phyloP scores from a whole-genome alignment of 176 grass and related monocot species.

The Aegilops tauschii region DNA sequence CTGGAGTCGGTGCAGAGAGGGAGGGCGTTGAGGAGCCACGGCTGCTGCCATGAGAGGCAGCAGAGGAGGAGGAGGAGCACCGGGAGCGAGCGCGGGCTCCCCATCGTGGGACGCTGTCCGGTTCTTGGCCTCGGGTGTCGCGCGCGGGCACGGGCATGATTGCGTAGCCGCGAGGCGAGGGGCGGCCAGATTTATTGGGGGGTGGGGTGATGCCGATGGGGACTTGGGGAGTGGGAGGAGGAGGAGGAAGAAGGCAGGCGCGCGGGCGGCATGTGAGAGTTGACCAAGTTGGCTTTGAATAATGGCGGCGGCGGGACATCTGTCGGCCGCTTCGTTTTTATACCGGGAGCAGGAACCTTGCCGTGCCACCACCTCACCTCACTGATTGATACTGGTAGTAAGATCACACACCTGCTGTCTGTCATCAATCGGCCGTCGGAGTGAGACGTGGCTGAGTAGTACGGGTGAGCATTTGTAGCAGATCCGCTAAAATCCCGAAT shows the following conservation, averaged over 20 bases:
- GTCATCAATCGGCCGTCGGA: too few species aligned
- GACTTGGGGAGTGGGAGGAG: not conserved
- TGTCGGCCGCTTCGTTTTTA: not conserved
- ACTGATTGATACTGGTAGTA: not conserved
- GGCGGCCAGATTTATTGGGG: constrained; percentile 22
- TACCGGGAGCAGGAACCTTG: not conserved
- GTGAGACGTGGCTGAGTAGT: too few species aligned
- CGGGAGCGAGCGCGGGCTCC: not conserved
- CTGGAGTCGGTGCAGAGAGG: constrained; percentile 67
- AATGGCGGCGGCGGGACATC: not conserved
- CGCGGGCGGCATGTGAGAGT: constrained; percentile 7
- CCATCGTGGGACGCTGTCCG: not conserved
- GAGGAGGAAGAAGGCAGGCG: not conserved
- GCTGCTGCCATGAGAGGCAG: constrained; percentile 9
- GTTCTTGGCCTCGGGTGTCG: not conserved
- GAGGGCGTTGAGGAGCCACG: constrained; percentile 29
- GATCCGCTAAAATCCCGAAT: too few species aligned
- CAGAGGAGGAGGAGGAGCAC: not conserved
- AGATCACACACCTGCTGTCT: too few species aligned
- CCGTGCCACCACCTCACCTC: not conserved
- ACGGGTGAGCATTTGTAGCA: too few species aligned
- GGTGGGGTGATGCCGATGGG: not conserved
- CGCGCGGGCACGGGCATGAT: constrained; percentile 5
- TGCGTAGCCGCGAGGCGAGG: not conserved
- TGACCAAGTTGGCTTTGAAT: constrained; percentile 31